Evolutionary conservation across 805 yeast species (phyloP).

Genomic region (Yarrowia yakushimensis): DNA sequence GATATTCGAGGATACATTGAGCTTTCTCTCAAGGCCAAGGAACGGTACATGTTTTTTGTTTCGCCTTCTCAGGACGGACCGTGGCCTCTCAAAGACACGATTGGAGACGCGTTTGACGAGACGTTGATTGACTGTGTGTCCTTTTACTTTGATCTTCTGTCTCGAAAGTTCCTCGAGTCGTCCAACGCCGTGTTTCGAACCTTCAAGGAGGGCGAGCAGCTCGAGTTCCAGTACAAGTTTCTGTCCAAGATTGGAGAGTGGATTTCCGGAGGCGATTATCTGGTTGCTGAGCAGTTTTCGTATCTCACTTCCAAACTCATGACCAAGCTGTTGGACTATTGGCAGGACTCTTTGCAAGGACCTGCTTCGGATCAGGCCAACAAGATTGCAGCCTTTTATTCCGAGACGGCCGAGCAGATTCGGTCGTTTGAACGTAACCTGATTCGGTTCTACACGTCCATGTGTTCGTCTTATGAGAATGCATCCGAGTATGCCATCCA

Average conservation of each 20-base stretch:
- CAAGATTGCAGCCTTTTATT: slow-evolving; percentile 52
- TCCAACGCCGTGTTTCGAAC: slow-evolving; percentile 65
- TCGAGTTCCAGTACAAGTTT: slow-evolving; percentile 77
- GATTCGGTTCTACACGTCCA: slow-evolving; percentile 61
- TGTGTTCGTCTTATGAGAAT: slow-evolving; percentile 70
- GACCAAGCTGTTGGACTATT: slow-evolving; percentile 63
- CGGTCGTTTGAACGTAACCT: slow-evolving; percentile 68
- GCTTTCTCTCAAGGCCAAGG: slow-evolving; percentile 70
- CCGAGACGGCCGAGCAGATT: slow-evolving; percentile 41
- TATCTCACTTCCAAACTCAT: slow-evolving; percentile 63
- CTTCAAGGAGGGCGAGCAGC: slow-evolving; percentile 85
- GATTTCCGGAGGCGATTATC: slow-evolving; percentile 75
- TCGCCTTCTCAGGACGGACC: slow-evolving; percentile 52
- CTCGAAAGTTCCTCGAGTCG: slow-evolving; percentile 74
- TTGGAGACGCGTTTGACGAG: slow-evolving; percentile 62
- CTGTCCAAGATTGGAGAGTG: slow-evolving; percentile 72
- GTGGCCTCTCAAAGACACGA: slow-evolving; percentile 67
- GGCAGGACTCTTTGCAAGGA: slow-evolving; percentile 66
- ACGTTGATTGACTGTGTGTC: slow-evolving; percentile 70
- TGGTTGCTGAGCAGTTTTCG: slow-evolving; percentile 74
- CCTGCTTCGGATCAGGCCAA: slow-evolving; percentile 46
- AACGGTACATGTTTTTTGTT: slow-evolving; percentile 55
- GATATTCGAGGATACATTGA: slow-evolving; percentile 76
- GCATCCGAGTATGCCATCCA: slow-evolving; percentile 47
- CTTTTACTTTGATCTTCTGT: slow-evolving; percentile 65